Percentiles rank a stretch among this genome's conserved stretches.
Evolutionary conservation across 345 rosid genomes (phyloP).

Genomic region (Melastoma malabathricum): DNA sequence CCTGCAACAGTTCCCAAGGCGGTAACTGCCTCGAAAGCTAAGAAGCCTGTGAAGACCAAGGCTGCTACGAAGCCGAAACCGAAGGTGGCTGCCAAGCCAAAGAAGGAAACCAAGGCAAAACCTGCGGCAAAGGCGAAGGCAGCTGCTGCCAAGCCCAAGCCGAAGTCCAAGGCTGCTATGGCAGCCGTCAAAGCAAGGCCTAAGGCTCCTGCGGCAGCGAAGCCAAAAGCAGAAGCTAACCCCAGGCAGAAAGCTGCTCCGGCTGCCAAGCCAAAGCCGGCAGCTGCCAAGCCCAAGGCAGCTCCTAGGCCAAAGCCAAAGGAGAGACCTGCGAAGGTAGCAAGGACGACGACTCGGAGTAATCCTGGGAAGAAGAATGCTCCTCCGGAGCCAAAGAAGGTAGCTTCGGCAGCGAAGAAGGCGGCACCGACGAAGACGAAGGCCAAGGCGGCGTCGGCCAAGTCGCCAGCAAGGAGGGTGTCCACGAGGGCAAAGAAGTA

Average conservation of each 20-base stretch:
- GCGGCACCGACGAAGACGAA: constrained; percentile 32
- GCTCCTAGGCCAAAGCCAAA: not conserved
- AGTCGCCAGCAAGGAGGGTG: constrained; percentile 45
- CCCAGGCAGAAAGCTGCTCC: constrained; percentile 16
- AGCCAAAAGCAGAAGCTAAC: constrained; percentile 7
- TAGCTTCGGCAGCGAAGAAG: constrained; percentile 16
- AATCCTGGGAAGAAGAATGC: constrained; percentile 42
- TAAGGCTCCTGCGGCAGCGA: constrained; percentile 17
- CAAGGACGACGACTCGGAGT: constrained; percentile 49
- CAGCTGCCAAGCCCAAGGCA: constrained; percentile 7
- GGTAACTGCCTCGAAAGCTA: constrained; percentile 1
- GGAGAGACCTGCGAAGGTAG: constrained; percentile 42
- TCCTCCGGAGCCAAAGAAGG: constrained; percentile 29
- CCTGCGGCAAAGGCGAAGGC: constrained; percentile 17
- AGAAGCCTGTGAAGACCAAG: constrained; percentile 8
- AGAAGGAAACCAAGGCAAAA: constrained; percentile 16
- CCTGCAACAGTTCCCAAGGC: constrained; percentile 13
- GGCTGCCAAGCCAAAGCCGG: constrained; percentile 20
- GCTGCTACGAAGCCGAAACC: constrained; percentile 8
- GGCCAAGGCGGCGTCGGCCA: constrained; percentile 31
- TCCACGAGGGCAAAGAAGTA: constrained; percentile 37
- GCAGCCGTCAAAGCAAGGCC: constrained; percentile 33
- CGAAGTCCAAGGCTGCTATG: constrained; percentile 20
- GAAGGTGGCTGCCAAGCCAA: constrained; percentile 23
- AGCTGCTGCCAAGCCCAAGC: constrained; percentile 18